Base-by-base conservation (phyloP, 345 rosid species). In the Gossypium anomalum region DNA sequence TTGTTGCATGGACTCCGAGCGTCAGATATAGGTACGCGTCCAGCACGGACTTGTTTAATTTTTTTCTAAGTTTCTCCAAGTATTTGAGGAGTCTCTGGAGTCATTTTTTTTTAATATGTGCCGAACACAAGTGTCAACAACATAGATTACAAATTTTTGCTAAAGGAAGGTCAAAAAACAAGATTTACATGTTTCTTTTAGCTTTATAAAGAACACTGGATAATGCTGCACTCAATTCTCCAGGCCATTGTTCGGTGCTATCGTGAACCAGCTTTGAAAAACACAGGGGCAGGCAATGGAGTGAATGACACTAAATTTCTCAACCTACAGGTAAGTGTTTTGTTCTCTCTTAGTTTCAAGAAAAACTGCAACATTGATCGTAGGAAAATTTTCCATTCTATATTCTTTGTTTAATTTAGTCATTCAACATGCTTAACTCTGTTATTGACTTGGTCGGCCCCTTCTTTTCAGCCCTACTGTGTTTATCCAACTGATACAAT, bases 261-360 rank as follows among this genome's bases (percentile, higher is more conserved):
- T 65, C 65, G 66, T 25, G 66, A 70, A 43, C 77, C 80, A 29
- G 70, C 74, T 74, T 71, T 23, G 59, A 66, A 55, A 58, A 74
- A 44, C 59, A 70, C 71, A 51, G 72, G 71, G 41, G 27, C 71
- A 41, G 71, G 69, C 64, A 17, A 53, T 75, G 79, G 74, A 25
- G 48, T 75, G 47, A 74, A 71, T 8, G 13, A 41, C 29, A 48
- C 71, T 52, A 72, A 71, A 74, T 48, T 62, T 70, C 53, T 69
- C 66, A 75, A 78, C 67, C 70, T 74, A 68, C 77, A 75, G 82
- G 86, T 81, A 58, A 73, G 80, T 81, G 77, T 56, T 80, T 34
- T 65, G 65, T 70, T 41, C 22, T 75, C 38, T 73, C 72, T 48
- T 20, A 67, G 59, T 62, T 77, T 60, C 11, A 49, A 22, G 15